Evolutionary conservation across 2,329 filamentous ascomycete species (phyloP).

Genomic region (Penicillium thymicola): DNA sequence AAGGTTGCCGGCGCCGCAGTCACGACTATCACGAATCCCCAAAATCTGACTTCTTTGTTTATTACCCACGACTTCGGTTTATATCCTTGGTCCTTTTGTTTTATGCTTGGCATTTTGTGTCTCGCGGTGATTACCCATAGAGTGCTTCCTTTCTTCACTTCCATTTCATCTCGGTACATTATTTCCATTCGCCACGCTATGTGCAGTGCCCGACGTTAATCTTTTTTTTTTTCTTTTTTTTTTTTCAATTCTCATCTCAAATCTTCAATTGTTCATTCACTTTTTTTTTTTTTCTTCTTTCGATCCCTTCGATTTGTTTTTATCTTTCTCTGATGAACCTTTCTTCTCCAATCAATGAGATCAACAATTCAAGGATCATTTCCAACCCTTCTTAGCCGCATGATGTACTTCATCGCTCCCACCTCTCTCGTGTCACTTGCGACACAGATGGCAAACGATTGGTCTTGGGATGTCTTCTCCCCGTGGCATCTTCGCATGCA

Average conservation of each 20-base stretch:
- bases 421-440: not conserved
- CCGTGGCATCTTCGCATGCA: not conserved
- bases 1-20: constrained; percentile 26
- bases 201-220: constrained; percentile 30
- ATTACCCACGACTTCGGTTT: constrained; percentile 32
- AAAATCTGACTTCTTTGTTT: constrained; percentile 26
- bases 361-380: constrained; percentile 7
- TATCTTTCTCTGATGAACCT: constrained; percentile 1
- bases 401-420: not conserved
- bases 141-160: constrained; percentile 30
- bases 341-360: constrained; percentile 10
- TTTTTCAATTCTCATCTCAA: constrained; percentile 19
- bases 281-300: constrained; percentile 22
- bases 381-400: not conserved
- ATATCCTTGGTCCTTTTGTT: constrained; percentile 38
- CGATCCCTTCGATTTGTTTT: constrained; percentile 8
- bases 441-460: not conserved
- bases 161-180: constrained; percentile 33
- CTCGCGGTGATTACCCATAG: constrained; percentile 39
- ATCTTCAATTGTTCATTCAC: constrained; percentile 26
- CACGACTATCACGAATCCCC: constrained; percentile 37
- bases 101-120: constrained; percentile 38
- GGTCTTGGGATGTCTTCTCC: not conserved
- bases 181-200: constrained; percentile 21
- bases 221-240: constrained; percentile 20